A percentile compares a stretch with the other conserved stretches of the same genome.
Evolutionary conservation across 2,329 filamentous ascomycete species (phyloP).

Genomic region (Epichloe bromicola): DNA sequence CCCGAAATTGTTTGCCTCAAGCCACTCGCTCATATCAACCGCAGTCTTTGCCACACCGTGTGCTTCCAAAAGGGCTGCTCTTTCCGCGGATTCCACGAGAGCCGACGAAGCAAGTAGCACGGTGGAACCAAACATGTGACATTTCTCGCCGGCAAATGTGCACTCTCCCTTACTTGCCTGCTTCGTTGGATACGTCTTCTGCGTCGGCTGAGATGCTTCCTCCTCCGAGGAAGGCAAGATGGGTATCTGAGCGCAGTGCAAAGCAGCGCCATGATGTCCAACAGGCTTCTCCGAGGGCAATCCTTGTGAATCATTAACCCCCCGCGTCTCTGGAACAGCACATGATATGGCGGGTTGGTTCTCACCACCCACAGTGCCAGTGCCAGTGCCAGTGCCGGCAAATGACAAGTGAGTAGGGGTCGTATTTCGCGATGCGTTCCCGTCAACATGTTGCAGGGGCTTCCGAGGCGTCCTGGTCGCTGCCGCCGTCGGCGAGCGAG

Average conservation of each 20-base stretch:
- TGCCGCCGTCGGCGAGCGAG: neutral
- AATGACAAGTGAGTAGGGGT: neutral
- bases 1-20: slow-evolving; percentile 5
- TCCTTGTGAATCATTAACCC: neutral
- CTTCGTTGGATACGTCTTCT: neutral
- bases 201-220: neutral
- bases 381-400: neutral
- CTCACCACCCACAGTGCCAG: too few relatives aligned
- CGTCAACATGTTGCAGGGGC: slow-evolving; percentile 12
- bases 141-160: slow-evolving; percentile 19
- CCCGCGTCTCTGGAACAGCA: neutral
- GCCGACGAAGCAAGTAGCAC: slow-evolving; percentile 32
- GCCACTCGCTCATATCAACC: slow-evolving; percentile 24
- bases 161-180: slow-evolving; percentile 14
- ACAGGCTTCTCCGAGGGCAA: neutral
- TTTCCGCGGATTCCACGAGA: slow-evolving; percentile 21
- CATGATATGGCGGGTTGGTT: neutral
- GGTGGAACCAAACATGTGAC: slow-evolving; percentile 22
- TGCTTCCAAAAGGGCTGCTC: slow-evolving; percentile 23
- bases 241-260: neutral
- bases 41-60: slow-evolving; percentile 29
- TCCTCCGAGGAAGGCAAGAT: neutral
- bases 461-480: slow-evolving; percentile 5
- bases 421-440: slow-evolving; percentile 10
- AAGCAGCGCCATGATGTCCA: too few relatives aligned